Conservation (phyloP, 176 grass and related monocot species). For the Carex kokanica region DNA sequence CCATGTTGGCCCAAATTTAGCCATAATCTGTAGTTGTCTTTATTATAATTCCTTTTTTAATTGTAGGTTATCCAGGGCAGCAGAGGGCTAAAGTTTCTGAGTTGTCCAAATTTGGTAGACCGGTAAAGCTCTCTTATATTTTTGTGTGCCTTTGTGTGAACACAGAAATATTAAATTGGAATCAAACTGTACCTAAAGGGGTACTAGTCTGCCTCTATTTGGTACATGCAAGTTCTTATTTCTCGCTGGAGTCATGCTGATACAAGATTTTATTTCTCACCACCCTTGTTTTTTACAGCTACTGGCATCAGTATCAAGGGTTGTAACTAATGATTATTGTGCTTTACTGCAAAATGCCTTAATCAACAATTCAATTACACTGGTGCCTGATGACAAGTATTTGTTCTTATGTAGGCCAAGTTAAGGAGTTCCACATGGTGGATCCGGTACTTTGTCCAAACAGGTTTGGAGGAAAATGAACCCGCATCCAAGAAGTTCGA, state of each 20-base stretch:
- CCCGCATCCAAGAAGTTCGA: constrained; percentile 76
- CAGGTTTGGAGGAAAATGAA: constrained; percentile 83
- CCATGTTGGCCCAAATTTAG: neutral
- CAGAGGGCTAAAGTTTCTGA: constrained; percentile 85
- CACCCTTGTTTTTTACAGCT: neutral
- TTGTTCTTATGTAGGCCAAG: constrained; percentile 55
- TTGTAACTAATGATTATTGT: neutral
- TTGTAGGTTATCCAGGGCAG: constrained; percentile 79
- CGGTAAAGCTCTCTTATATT: constrained; percentile 38
- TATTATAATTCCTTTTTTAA: constrained; percentile 1
- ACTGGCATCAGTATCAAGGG: neutral
- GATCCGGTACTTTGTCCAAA: constrained; percentile 90
- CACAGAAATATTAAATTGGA: neutral
- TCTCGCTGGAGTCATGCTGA: neutral
- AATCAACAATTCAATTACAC: neutral
- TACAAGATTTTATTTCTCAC: no score
- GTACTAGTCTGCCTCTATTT: neutral
- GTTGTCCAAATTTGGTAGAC: constrained; percentile 84
- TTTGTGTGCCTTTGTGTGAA: neutral
- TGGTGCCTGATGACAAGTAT: neutral
- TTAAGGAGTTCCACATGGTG: constrained; percentile 92
- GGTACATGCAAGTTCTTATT: neutral
- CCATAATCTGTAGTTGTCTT: neutral
- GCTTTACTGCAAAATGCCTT: neutral
- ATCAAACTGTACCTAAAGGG: neutral